These are phyloP conservation scores for Fusarium tricinctum DNA, from an alignment of 2,329 filamentous ascomycete species.

Conservation along the genomic window DNA sequence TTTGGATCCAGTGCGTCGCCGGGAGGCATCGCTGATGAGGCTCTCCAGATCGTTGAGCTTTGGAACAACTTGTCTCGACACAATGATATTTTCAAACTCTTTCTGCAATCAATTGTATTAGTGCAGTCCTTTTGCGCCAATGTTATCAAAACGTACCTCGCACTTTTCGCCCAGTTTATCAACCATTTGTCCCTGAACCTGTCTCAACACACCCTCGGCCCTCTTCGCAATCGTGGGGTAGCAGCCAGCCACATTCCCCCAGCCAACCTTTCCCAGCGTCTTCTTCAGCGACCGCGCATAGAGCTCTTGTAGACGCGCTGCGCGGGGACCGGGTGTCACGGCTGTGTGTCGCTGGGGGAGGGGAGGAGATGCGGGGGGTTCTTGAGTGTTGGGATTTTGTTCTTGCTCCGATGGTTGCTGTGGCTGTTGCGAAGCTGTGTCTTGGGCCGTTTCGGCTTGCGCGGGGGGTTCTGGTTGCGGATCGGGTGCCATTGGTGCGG, in stretches of 20 bases:
- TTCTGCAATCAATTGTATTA: constrained; percentile 52
- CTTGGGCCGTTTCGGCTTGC: constrained; percentile 6
- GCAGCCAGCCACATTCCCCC: constrained; percentile 71
- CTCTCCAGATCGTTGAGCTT: constrained; percentile 72
- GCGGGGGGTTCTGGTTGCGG: constrained; percentile 15
- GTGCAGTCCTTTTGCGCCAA: neutral
- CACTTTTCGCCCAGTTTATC: constrained; percentile 68
- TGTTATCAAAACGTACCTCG: constrained; percentile 54
- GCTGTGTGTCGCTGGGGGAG: constrained; percentile 60
- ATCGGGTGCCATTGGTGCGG: constrained; percentile 41
- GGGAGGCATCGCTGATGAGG: constrained; percentile 66
- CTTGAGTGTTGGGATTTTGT: neutral
- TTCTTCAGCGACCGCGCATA: constrained; percentile 66
- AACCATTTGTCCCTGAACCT: constrained; percentile 71
- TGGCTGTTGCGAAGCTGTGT: constrained; percentile 17
- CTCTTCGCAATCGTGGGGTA: constrained; percentile 71
- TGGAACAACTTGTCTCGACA: constrained; percentile 65
- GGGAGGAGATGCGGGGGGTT: constrained; percentile 54
- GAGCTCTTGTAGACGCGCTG: constrained; percentile 66
- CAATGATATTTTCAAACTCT: constrained; percentile 70
- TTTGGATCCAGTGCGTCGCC: constrained; percentile 42
- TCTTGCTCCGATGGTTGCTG: constrained; percentile 17
- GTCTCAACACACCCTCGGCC: constrained; percentile 65
- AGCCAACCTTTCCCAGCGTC: constrained; percentile 69
- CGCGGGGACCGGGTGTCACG: constrained; percentile 69